These are phyloP conservation scores for Camellia japonica DNA, from an alignment of 148 eudicot genomes.

Conservation along the genomic window DNA sequence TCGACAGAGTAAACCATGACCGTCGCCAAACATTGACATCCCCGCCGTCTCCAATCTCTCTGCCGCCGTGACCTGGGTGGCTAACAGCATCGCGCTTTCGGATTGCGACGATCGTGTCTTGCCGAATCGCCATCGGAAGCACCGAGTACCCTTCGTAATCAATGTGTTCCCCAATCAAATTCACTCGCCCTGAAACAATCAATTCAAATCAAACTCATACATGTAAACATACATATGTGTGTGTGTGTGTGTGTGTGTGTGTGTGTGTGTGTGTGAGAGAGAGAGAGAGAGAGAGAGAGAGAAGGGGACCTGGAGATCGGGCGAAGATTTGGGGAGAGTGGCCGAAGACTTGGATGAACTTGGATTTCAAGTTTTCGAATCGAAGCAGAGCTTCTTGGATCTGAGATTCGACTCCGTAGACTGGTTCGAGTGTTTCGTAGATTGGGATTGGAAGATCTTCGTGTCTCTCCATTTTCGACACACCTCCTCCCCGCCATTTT, in stretches of 20 bases:
- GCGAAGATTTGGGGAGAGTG: constrained; percentile 64
- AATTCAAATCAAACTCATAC: too few relatives aligned
- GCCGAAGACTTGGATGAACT: constrained; percentile 59
- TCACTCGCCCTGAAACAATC: constrained; percentile 44
- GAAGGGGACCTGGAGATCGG: constrained; percentile 73
- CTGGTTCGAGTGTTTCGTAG: too few relatives aligned
- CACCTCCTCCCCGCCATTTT: too few relatives aligned
- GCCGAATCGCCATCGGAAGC: constrained; percentile 89
- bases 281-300: background rate
- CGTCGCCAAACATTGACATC: too few relatives aligned
- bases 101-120: constrained; percentile 78
- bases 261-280: too few relatives aligned
- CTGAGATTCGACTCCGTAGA: constrained; percentile 69
- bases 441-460: too few relatives aligned
- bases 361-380: constrained; percentile 55
- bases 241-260: too few relatives aligned
- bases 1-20: too few relatives aligned
- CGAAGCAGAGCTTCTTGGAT: constrained; percentile 75
- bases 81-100: constrained; percentile 41
- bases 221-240: too few relatives aligned
- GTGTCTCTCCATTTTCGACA: too few relatives aligned
- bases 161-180: constrained; percentile 90
- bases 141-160: constrained; percentile 97
- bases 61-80: too few relatives aligned
- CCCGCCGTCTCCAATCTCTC: too few relatives aligned